Base-by-base conservation (phyloP, 768 basidiomycete species). In the Boletellus ananas region DNA sequence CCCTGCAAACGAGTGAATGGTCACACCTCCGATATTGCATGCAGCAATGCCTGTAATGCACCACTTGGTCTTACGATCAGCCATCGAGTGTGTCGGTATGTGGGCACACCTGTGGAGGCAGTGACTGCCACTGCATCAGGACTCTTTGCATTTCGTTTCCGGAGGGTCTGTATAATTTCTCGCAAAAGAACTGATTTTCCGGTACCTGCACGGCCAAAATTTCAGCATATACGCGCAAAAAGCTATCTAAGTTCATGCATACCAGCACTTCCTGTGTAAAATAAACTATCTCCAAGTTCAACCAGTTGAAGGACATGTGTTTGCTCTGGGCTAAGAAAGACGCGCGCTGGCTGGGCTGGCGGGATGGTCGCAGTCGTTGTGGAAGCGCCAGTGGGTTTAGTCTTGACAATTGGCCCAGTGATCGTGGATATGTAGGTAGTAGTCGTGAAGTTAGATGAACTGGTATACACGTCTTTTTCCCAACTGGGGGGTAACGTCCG, bases 221-320 rank as follows among this genome's bases (percentile, higher is more conserved):
- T 51, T 17, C 9, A 16, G 34, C 38, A 17, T 53, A 51, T 60
- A 59, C 62, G 58, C 50, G 39, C 29, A 49, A 34, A 49, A 55
- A 49, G 38, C 42, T 16, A 36, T 34, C 14, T 34, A 9, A 21
- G 23, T n/a, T 31, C 37, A 41, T 41, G 69, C 84, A 56, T 55
- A 96, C 94, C 95, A 51, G 96, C 96, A 73, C 90, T 92, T 23
- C 96, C 96, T 2, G 95, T 99, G 67, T 97, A 99, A 62, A 99
- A 99, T 27, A 98, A 62, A 59, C 84, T 95, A 40, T 83, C 67
- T 3, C 81, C 83, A 12, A 80, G 73, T 31, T 84, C 72, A 1
- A 94, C 94, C 33, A 96, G 74, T 50, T 79, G 77, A 52, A 96
- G 72, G 42, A 99, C 90, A 51, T 86, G 79, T 45, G 74, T 83